Base-by-base conservation (phyloP, 768 basidiomycete species). In the Krasilnikovozyma curviuscula region DNA sequence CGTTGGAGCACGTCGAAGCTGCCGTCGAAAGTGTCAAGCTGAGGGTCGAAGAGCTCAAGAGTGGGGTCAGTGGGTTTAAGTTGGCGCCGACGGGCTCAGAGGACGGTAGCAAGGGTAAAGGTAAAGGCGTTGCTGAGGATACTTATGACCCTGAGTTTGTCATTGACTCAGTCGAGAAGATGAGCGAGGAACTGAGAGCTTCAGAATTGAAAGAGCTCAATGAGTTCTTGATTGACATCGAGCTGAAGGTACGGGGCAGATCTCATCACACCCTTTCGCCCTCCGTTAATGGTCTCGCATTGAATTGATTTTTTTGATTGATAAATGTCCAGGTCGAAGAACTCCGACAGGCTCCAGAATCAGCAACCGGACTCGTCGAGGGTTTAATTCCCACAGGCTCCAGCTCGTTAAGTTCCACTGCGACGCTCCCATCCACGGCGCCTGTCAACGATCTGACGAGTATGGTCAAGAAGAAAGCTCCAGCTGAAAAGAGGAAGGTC, bases 401-500 rank as follows among this genome's bases (percentile, higher is more conserved):
- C 42, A 5, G 24, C 45, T 29, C 32, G 27, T 40, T 44, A 7
- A 37, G 18, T 21, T 19, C 33, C 8, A 24, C 28, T 21, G 35
- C 37, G 5, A 33, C 27, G 6, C 9, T 52, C 69, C 85, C 24
- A 16, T 56, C 68, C 12, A 56, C 64, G 30, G 65, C 67, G 4
- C 66, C 69, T 14, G 77, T 91, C 35, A 83, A 85, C 56, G 83
- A 91, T 57, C 66, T 91, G 37, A 88, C 83, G 1, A 73, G 73
- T 6, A 78, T 83, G 58, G 83, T 91, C 40, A 78, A 76, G 62
- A 86, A 84, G 69, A 95, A 88, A n/a, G n/a, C n/a, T n/a, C n/a
- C n/a, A n/a, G n/a, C n/a, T n/a, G n/a, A n/a, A n/a, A n/a, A n/a
- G n/a, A n/a, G n/a, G n/a, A n/a, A n/a, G n/a, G n/a, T n/a, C n/a